Evolutionary conservation across 2,329 filamentous ascomycete genomes (phyloP).

Genomic region (Pseudocercospora vitis): DNA sequence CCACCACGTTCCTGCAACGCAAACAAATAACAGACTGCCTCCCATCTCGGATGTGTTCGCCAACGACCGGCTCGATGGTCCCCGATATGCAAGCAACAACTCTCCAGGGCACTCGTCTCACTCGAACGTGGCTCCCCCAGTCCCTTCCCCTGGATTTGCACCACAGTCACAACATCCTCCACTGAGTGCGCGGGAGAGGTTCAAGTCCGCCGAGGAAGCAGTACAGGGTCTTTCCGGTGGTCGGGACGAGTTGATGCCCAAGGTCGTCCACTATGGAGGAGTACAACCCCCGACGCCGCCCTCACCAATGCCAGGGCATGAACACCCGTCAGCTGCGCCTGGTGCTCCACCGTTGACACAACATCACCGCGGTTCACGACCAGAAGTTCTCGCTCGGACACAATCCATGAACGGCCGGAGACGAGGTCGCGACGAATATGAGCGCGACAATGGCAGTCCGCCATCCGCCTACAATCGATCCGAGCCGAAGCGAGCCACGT

Average conservation of each 20-base stretch:
- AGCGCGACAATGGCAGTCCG: slow-evolving; percentile 80
- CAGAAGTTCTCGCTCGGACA: slow-evolving; percentile 34
- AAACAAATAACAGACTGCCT: slow-evolving; percentile 88
- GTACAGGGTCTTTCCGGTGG: slow-evolving; percentile 87
- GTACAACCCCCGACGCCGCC: slow-evolving; percentile 92
- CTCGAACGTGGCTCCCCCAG: slow-evolving; percentile 64
- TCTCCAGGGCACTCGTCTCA: slow-evolving; percentile 65
- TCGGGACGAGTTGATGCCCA: slow-evolving; percentile 87
- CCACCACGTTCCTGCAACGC: slow-evolving; percentile 73
- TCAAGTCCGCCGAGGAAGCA: slow-evolving; percentile 92
- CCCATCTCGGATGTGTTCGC: slow-evolving; percentile 95
- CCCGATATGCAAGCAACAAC: slow-evolving; percentile 49
- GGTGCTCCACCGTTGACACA: slow-evolving; percentile 24
- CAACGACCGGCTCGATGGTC: slow-evolving; percentile 63
- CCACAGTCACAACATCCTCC: slow-evolving; percentile 47
- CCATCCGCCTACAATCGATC: slow-evolving; percentile 61
- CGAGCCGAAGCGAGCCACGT: slow-evolving; percentile 56
- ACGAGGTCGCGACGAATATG: slow-evolving; percentile 84
- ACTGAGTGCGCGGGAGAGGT: slow-evolving; percentile 65
- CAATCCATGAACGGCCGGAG: slow-evolving; percentile 65
- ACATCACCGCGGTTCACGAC: slow-evolving; percentile 37
- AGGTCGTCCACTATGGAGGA: slow-evolving; percentile 88
- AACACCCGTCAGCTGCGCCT: slow-evolving; percentile 22
- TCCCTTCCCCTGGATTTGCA: slow-evolving; percentile 76
- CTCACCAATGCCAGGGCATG: slow-evolving; percentile 62